These are phyloP conservation scores for Fragilariopsis cylindrus DNA, from an alignment of 108 stramenopile genomes.

Conservation along the genomic window DNA sequence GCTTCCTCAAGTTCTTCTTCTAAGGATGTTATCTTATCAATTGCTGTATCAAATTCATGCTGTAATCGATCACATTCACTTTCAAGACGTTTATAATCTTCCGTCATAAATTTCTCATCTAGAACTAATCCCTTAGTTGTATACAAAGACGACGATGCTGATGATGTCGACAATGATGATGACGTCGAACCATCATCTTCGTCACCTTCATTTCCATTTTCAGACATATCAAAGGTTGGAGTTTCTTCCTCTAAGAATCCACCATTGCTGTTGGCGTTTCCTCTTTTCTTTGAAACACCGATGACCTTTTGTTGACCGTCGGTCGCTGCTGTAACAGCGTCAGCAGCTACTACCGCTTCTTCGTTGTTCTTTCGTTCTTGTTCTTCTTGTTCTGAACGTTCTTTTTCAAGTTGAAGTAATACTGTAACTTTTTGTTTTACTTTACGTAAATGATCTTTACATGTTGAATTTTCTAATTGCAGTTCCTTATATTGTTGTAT, in stretches of 20 bases:
- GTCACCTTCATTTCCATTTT: neutral
- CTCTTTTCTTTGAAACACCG: no score
- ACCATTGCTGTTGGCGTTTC: neutral
- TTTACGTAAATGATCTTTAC: neutral
- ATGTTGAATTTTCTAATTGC: neutral
- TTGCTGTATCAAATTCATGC: constrained; percentile 13
- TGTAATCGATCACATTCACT: constrained; percentile 14
- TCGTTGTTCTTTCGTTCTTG: neutral
- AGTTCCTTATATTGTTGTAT: constrained; percentile 17
- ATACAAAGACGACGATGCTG: neutral
- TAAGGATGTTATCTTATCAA: neutral
- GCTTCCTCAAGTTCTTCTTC: constrained; percentile 6
- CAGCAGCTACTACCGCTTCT: neutral
- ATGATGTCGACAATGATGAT: no score
- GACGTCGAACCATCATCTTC: neutral
- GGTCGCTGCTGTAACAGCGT: neutral
- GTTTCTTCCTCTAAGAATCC: neutral
- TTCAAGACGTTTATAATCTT: constrained; percentile 12
- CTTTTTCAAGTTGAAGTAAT: neutral
- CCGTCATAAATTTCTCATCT: neutral
- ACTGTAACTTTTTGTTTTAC: neutral
- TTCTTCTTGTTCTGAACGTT: neutral
- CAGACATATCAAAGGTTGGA: constrained; percentile 10
- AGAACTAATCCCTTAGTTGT: neutral
- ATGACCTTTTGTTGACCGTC: no score